Conservation (phyloP, 2,329 filamentous ascomycete genomes). For the Talaromyces sp. region DNA sequence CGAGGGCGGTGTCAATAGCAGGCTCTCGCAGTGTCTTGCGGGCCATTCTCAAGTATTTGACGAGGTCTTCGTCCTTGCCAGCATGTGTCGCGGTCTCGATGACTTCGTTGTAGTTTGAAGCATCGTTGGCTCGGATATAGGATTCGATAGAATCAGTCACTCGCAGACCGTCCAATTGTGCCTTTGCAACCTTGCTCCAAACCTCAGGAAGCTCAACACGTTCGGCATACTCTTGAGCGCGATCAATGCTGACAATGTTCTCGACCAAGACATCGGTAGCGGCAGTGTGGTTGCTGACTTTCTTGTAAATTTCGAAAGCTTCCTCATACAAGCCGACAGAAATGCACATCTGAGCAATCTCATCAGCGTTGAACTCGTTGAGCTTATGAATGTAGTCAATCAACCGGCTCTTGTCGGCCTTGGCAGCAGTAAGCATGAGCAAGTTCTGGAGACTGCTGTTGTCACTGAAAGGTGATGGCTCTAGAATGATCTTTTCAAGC, state of each 20-base stretch:
- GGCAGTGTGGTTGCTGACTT: conserved; percentile 81
- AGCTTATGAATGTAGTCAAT: conserved; percentile 96
- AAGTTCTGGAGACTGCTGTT: conserved; percentile 96
- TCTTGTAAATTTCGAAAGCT: conserved; percentile 98
- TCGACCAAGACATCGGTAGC: conserved; percentile 92
- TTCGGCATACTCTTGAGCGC: conserved; percentile 92
- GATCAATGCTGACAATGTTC: conserved; percentile 95
- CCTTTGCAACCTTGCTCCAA: conserved; percentile 98
- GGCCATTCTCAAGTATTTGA: conserved; percentile 96
- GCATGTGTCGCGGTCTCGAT: conserved; percentile 94
- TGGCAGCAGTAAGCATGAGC: conserved; percentile 91
- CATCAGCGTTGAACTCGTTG: conserved; percentile 82
- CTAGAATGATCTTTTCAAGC: conserved; percentile 98
- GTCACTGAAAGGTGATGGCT: conserved; percentile 97
- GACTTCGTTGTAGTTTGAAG: conserved; percentile 90
- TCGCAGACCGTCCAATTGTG: conserved; percentile 91
- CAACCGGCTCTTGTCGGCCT: conserved; percentile 89
- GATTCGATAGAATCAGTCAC: conserved; percentile 91
- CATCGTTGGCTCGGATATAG: conserved; percentile 91
- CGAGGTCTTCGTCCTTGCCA: conserved; percentile 94
- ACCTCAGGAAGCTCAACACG: conserved; percentile 91
- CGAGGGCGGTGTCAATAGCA: conserved; percentile 86
- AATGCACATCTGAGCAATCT: conserved; percentile 90
- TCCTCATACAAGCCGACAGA: conserved; percentile 94
- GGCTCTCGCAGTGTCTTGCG: conserved; percentile 95